These are phyloP conservation scores for Flaveria ramosissima DNA, from an alignment of 129 eudicot genomes.

Conservation along the genomic window DNA sequence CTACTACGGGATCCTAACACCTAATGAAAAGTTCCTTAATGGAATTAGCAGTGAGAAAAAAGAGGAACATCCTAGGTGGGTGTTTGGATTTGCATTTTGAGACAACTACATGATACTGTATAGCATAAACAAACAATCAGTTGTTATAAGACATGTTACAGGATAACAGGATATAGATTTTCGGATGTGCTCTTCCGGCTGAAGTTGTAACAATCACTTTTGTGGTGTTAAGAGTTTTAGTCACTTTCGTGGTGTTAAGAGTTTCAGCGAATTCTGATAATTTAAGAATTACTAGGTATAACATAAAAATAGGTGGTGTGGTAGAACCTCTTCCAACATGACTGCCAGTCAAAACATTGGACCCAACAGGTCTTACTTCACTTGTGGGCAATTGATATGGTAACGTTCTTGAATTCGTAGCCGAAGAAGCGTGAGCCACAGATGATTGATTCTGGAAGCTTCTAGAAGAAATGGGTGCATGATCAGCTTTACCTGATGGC, in stretches of 20 bases:
- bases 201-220: neutral
- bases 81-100: neutral
- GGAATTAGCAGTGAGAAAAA: neutral
- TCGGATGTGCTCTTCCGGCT: neutral
- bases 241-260: neutral
- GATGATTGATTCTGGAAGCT: conserved; percentile 52
- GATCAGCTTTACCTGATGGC: conserved; percentile 54
- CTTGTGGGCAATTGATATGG: conserved; percentile 78
- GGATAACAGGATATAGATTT: neutral
- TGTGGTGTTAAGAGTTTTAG: neutral
- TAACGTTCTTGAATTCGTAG: conserved; percentile 50
- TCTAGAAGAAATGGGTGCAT: conserved; percentile 44
- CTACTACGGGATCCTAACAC: neutral
- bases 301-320: neutral
- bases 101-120: neutral
- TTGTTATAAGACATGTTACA: neutral
- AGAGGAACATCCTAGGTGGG: neutral
- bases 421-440: conserved; percentile 42
- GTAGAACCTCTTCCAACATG: conserved; percentile 9
- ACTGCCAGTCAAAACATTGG: conserved; percentile 37
- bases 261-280: neutral
- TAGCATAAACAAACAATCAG: neutral
- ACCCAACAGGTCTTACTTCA: conserved; percentile 61
- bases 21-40: neutral
- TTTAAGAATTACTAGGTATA: neutral